Evolutionary conservation across 2,329 filamentous ascomycete species (phyloP), one percentile per base, ranked within the genome.

Genomic region (Westerdykella sp.): DNA sequence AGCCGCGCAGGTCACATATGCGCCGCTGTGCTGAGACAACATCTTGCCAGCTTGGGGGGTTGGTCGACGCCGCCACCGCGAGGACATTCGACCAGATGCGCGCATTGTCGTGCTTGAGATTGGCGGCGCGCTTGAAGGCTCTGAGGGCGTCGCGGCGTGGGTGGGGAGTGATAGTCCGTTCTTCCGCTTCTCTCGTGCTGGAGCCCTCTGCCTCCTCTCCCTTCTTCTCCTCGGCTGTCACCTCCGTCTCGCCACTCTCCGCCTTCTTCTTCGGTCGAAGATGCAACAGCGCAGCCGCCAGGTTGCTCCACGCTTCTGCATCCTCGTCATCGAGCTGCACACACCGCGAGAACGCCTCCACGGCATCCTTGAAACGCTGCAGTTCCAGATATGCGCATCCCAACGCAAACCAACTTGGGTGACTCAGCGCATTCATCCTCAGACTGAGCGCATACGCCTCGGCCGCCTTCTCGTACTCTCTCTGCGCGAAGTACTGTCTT

Each of bases 51-150:
- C 84, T 80, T 0, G 87, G 84, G 0, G 91, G 90, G 1, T 75
- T 76, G 22, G 93, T 78, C 1, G 87, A 85, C 0, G 86, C 80
- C 0, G 87, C 85, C 16, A 97, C 83, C 0, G 89, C 93, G 44
- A 98, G 79, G 13, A 97, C 84, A 57, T 98, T 98, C 62, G 95
- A 87, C 91, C 91, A 97, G 65, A 98, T 96, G 54, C 87, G 83
- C 77, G 85, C 87, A 69, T 91, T 91, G 55, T 89, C 83, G 65
- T 87, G 79, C 40, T 94, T 88, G 18, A 95, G 78, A 4, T 79
- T 77, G 0, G 90, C 88, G 9, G 90, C 93, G 50, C 86, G 84
- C 62, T 95, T 93, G 67, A 95, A 87, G 0, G 93, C 91, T 5
- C 79, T 74, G 1, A 98, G 78, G 0, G 93, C 83, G 60, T 95